Conservation (phyloP, 805 yeast species). For the Candida qinlingensis region DNA sequence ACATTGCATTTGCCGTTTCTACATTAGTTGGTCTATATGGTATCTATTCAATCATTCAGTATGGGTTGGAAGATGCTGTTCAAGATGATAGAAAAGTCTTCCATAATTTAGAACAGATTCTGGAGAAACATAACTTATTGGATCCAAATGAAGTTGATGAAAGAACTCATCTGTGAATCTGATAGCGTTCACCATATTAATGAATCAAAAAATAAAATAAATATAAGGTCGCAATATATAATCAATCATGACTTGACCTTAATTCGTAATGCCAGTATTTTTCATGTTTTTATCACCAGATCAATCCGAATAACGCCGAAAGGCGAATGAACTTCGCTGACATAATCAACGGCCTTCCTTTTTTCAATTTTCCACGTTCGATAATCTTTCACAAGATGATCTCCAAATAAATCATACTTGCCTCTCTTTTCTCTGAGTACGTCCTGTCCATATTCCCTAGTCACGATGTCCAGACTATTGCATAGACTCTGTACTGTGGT, state of each 20-base stretch:
- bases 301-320: too few species aligned
- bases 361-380: too few species aligned
- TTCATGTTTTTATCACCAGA: too few species aligned
- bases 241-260: too few species aligned
- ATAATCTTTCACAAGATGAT: too few species aligned
- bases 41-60: conserved; percentile 49
- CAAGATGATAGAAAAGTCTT: conserved; percentile 40
- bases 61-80: conserved; percentile 60
- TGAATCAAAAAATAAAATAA: too few species aligned
- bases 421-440: too few species aligned
- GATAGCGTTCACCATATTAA: neutral
- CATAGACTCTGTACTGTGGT: conserved; percentile 5
- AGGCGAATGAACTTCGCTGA: too few species aligned
- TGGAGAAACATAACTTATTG: conserved; percentile 25
- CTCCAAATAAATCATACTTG: too few species aligned
- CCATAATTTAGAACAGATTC: conserved; percentile 31
- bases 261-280: too few species aligned
- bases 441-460: neutral
- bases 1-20: conserved; percentile 53
- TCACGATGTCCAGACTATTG: conserved; percentile 16
- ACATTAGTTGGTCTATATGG: conserved; percentile 56
- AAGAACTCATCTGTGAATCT: conserved; percentile 13
- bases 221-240: too few species aligned
- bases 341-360: too few species aligned
- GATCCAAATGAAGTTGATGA: conserved; percentile 12